Percentiles rank a stretch among this genome's conserved stretches.
Evolutionary conservation across 768 basidiomycete species (phyloP).

Genomic region (Xanthoconium stramineum): DNA sequence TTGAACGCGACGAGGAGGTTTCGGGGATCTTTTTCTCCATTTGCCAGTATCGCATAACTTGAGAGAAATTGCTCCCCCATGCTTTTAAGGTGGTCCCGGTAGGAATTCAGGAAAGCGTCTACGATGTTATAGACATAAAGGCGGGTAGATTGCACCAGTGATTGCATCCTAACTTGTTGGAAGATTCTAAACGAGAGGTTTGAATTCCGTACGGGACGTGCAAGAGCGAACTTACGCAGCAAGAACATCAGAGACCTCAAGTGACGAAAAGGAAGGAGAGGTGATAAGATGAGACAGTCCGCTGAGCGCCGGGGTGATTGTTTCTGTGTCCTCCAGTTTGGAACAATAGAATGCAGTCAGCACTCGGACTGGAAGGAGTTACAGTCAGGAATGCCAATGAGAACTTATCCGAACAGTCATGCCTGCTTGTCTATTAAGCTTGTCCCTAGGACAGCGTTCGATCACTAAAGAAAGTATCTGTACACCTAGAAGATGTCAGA

Average conservation of each 20-base stretch:
- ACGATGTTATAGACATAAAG: slow-evolving; percentile 79
- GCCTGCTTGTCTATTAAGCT: slow-evolving; percentile 83
- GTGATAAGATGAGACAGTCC: slow-evolving; percentile 68
- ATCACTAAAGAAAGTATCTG: slow-evolving; percentile 77
- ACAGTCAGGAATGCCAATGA: not conserved
- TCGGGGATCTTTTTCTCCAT: slow-evolving; percentile 96
- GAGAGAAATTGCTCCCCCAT: slow-evolving; percentile 72
- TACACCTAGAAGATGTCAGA: slow-evolving; percentile 55
- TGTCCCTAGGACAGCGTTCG: slow-evolving; percentile 52
- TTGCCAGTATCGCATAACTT: slow-evolving; percentile 76
- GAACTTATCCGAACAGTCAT: slow-evolving; percentile 20
- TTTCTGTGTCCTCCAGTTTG: slow-evolving; percentile 84
- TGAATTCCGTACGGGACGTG: not conserved
- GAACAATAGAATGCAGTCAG: slow-evolving; percentile 79
- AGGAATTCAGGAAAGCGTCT: slow-evolving; percentile 49
- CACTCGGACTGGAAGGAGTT: slow-evolving; percentile 61
- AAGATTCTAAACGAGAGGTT: slow-evolving; percentile 53
- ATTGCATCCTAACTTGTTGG: slow-evolving; percentile 74
- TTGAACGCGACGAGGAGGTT: slow-evolving; percentile 90
- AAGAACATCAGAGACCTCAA: slow-evolving; percentile 59
- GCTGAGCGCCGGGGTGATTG: slow-evolving; percentile 75
- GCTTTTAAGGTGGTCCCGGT: slow-evolving; percentile 55
- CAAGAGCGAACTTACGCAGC: slow-evolving; percentile 46
- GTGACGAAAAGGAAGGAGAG: slow-evolving; percentile 58
- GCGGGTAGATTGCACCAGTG: slow-evolving; percentile 77